Evolutionary conservation across 2,329 filamentous ascomycete genomes (phyloP), one percentile per base, ranked within the genome.

Genomic region (Ceratocystis destructans): DNA sequence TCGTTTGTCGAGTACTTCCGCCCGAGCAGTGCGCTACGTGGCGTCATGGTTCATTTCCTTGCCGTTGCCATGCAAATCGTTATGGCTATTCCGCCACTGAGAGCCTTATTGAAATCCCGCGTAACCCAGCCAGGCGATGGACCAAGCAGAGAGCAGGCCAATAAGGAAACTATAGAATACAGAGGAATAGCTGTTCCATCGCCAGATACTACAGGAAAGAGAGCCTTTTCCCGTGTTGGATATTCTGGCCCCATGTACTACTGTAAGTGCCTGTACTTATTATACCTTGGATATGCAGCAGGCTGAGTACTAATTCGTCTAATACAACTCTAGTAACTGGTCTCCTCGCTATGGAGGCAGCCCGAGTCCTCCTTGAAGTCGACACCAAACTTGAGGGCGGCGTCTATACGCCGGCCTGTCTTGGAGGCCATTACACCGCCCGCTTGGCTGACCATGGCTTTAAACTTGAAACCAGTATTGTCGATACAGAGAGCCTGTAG

Each of bases 401-500:
- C 2, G 76, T 90, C 28, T 83, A 88, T 69, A 92, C 89, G 1
- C 85, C 88, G 0, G 86, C 88, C 0, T 87, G 83, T 65, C 76
- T 92, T 1, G 88, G 88, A 0, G 83, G 87, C 70, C 76, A 79
- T 8, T 87, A 83, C 71, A 77, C 90, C 68, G 83, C 90, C 71
- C 79, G 86, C 15, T 71, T 89, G 50, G 76, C 82, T 45, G 77
- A 79, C 44, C 80, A 77, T 48, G 87, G 87, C 1, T 81, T 91
- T 71, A 82, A 82, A 72, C 78, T 87, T 57, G 82, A 88, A 71
- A 78, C 79, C 28, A 80, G 78, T 71, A 74, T 82, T 15, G 70
- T 78, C 37, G 74, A 77, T 41, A 37, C 48, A 5, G 57, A 61
- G 37, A 37, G 10, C 15, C 25, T 15, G 12, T 48, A 53, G 8